Evolutionary conservation across 768 basidiomycete genomes (phyloP), one percentile per base, ranked within the genome.

Genomic region (Melanogaster broomeanus): DNA sequence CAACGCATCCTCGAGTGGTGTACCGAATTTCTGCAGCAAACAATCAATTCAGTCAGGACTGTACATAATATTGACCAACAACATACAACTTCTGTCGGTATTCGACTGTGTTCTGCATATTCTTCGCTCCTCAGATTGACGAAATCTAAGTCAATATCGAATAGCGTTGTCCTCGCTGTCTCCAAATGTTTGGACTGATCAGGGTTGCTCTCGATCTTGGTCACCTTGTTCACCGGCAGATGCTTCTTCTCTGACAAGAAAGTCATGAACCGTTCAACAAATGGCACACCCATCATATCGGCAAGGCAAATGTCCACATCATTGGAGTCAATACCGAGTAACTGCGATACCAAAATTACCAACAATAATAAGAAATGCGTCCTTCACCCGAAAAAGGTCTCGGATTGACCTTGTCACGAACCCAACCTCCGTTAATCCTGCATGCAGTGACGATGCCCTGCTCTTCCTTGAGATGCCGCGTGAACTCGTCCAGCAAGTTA

Each of bases 151-250:
- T 94, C 91, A 41, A 90, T 72, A 3, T 81, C 93, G 48, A 91
- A 75, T 30, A 98, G 72, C 38, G 81, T 84, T 34, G 93, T 86
- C 37, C 87, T 87, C 3, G 95, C 95, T 1, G 97, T 98, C 72
- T 98, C 96, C 27, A 99, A 79, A 71, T 99, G 97, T 66, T 99
- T 99, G 28, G 92, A 95, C 72, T 98, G 96, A 37, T 94, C 93
- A 0, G 97, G 96, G 64, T 98, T 98, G 53, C 86, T 85, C 51
- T 90, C 91, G 52, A 99, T 90, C 65, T 86, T 92, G 19, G 87
- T 81, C 43, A 96, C 81, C 61, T 82, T 81, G 15, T 70, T 66
- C 2, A 73, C 61, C 1, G 81, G 30, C 12, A 61, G 21, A 46
- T 57, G 45, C 22, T 67, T 64, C 30, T 37, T 55, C 21, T 71